Base-by-base conservation (phyloP, 805 yeast genomes). In the Teunomyces atbi region DNA sequence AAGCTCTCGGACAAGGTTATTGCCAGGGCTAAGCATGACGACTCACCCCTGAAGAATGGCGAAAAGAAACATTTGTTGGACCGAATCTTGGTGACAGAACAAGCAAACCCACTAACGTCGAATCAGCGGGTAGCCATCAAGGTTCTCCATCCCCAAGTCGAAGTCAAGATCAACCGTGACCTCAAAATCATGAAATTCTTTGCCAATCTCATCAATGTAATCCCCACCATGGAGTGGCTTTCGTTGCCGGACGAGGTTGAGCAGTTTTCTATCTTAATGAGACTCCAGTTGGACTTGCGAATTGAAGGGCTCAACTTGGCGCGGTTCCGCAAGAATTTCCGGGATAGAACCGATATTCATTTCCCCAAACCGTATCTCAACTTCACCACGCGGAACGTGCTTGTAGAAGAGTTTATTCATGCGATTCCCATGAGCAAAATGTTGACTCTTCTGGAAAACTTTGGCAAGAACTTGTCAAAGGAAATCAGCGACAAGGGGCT, bases 161-260 rank as follows among this genome's bases (percentile, higher is more conserved):
- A 81, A 44, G 65, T 71, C 10, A 81, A 78, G 42, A 86, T 94
- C 19, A 77, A 78, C 47, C 74, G 98, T 47, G 99, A 94, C 63
- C 74, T 94, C 55, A 77, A 74, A 52, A 88, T 94, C 32, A 91
- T 94, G 97, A 69, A 66, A 21, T 80, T 85, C 52, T 86, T 91
- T 59, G 99, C 99, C 2, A 64, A 67, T 37, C 45, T 76, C 1
- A 78, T 94, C 43, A 83, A 91, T 57, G 57, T 61, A 5, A 69
- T 94, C 5, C 99, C 99, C 4, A 89, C 96, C 0, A 89, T 94
- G 96, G 97, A 94, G 61, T 94, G 99, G 99, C 73, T 94, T 4
- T 88, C 97, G 3, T 69, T 94, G 41, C 99, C 98, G 0, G 92
- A 85, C 50, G 99, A 94, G 63, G 98, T 92, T 2, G 86, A 83